Evolutionary conservation across 768 basidiomycete species (phyloP).

Genomic region (Tricholoma flavovirens): DNA sequence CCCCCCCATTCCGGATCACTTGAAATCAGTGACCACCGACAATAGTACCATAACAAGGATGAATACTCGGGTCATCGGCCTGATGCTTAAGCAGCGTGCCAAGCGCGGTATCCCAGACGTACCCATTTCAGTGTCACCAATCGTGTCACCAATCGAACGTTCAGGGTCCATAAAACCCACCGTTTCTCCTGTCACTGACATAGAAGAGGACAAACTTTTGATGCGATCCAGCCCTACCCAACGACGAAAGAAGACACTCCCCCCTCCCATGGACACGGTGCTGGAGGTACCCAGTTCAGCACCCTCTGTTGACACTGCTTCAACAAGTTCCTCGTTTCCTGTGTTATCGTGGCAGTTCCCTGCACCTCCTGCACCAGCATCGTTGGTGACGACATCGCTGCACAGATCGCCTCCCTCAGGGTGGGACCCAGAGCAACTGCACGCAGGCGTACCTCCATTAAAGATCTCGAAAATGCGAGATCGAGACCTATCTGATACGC

Average conservation of each 20-base stretch:
- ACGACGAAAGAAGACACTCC: neutral
- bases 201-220: neutral
- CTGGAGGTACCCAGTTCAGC: neutral
- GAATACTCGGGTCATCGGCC: slow-evolving; percentile 6
- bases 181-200: neutral
- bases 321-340: neutral
- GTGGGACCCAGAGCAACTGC: neutral
- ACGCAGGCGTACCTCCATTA: neutral
- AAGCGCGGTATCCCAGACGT: slow-evolving; percentile 6
- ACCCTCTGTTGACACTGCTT: neutral
- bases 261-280: neutral
- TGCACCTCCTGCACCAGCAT: neutral
- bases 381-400: too few species aligned
- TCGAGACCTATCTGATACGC: neutral
- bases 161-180: slow-evolving; percentile 9
- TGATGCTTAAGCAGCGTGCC: slow-evolving; percentile 12
- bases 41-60: neutral
- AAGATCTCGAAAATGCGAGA: neutral
- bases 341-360: neutral
- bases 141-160: slow-evolving; percentile 13
- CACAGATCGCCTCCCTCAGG: neutral
- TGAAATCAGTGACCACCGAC: neutral
- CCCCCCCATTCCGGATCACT: neutral
- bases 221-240: neutral
- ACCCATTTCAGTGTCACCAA: slow-evolving; percentile 5